Conservation (phyloP, 2,329 filamentous ascomycete species). For the Orbilia oligospora region DNA sequence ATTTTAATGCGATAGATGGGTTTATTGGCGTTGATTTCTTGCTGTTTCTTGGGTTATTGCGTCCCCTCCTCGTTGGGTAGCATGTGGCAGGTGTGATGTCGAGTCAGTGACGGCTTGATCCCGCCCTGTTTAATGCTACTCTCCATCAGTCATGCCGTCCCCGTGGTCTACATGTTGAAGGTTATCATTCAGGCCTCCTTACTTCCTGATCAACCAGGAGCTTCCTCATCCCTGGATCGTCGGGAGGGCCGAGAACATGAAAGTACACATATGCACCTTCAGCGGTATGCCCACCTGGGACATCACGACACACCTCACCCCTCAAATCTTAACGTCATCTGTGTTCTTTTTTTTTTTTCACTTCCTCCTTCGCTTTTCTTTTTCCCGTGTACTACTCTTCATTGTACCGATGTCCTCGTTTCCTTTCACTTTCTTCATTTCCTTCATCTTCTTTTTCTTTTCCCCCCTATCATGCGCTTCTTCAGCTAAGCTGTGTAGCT, state of each 20-base stretch:
- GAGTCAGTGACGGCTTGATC: background rate
- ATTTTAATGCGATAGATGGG: slow-evolving; percentile 15
- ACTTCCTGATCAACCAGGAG: background rate
- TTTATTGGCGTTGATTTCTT: slow-evolving; percentile 20
- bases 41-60: slow-evolving; percentile 15
- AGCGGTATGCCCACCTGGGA: background rate
- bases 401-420: slow-evolving; percentile 11
- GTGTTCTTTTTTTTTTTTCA: background rate
- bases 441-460: background rate
- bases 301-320: background rate
- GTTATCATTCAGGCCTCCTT: background rate
- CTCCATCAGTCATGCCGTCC: background rate
- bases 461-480: background rate
- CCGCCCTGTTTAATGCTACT: background rate
- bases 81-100: background rate
- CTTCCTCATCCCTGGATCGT: background rate
- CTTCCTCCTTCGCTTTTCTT: background rate
- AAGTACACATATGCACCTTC: background rate
- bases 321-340: slow-evolving; percentile 18
- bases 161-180: background rate
- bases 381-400: background rate
- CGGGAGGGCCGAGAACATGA: background rate
- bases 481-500: slow-evolving; percentile 5
- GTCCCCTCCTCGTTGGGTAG: background rate
- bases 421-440: background rate